A percentile compares a stretch with the other conserved stretches of the same genome.
These are phyloP conservation scores for Eimeria brunetti DNA, from an alignment of 169 alveolate genomes.

Conservation along the genomic window DNA sequence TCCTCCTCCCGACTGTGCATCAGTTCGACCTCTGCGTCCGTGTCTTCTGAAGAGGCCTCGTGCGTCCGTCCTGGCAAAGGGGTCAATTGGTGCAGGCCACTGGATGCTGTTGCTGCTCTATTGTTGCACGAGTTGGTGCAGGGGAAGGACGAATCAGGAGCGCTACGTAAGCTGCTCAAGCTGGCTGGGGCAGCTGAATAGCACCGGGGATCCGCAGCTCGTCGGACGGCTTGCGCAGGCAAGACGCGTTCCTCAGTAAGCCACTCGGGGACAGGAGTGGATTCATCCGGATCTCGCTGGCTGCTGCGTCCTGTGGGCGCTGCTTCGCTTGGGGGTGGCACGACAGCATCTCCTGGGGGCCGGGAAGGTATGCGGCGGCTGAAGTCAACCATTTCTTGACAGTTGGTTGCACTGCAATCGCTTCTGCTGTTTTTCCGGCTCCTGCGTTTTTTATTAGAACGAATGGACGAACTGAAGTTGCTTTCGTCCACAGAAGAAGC, in stretches of 20 bases:
- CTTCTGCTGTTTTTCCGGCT: background rate
- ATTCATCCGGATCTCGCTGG: conserved; percentile 60
- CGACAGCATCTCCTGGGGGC: conserved; percentile 69
- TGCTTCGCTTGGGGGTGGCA: conserved; percentile 58
- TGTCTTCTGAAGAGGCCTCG: background rate
- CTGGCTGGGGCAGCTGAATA: conserved; percentile 58
- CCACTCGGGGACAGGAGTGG: conserved; percentile 69
- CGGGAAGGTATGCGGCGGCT: conserved; percentile 68
- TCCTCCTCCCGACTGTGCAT: conserved; percentile 58
- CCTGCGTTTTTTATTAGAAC: conserved; percentile 5
- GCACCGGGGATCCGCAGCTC: conserved; percentile 49
- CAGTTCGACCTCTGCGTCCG: conserved; percentile 51
- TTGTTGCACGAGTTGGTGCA: background rate
- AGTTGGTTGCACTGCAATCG: conserved; percentile 31
- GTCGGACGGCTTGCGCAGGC: conserved; percentile 60
- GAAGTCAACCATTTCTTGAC: conserved; percentile 64
- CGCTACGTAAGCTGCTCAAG: conserved; percentile 9
- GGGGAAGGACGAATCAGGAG: conserved; percentile 11
- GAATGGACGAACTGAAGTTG: conserved; percentile 9
- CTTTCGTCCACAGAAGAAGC: background rate
- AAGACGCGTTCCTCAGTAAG: conserved; percentile 53
- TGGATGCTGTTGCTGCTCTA: background rate
- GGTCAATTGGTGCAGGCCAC: background rate
- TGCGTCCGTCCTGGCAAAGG: background rate
- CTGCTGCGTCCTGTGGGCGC: conserved; percentile 65